These are phyloP conservation scores for Suillus subluteus DNA, from an alignment of 768 basidiomycete species.

Conservation along the genomic window DNA sequence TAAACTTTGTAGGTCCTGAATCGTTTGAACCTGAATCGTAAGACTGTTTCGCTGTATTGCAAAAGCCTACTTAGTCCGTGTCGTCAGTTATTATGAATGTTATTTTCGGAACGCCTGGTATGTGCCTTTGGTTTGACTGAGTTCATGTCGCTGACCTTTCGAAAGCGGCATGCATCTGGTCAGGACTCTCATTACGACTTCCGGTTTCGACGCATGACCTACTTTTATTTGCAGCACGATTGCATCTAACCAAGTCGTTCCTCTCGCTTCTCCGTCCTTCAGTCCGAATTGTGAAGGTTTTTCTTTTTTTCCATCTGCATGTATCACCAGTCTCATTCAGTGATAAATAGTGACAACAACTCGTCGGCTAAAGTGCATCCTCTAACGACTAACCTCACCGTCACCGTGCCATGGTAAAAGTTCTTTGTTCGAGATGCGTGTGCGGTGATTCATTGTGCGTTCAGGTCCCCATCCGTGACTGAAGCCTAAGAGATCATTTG, in stretches of 20 bases:
- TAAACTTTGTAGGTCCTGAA: neutral
- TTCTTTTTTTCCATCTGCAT: neutral
- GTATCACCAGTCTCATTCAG: neutral
- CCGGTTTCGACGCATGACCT: neutral
- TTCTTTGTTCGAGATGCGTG: neutral
- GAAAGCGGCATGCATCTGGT: conserved; percentile 3
- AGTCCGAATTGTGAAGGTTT: neutral
- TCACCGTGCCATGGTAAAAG: neutral
- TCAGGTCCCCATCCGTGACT: neutral
- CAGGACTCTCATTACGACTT: neutral
- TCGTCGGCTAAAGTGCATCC: neutral
- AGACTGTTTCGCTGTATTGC: too few species aligned
- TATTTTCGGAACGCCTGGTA: neutral
- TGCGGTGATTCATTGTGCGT: neutral
- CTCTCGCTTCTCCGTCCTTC: neutral
- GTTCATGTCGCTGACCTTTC: neutral
- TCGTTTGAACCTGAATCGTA: neutral
- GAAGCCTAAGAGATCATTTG: neutral
- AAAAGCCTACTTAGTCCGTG: neutral
- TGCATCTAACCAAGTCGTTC: neutral
- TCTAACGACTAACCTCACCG: neutral
- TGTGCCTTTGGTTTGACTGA: neutral
- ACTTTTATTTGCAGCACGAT: neutral
- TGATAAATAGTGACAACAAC: neutral
- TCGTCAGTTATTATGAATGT: neutral